Conservation (phyloP, 306 rosid species). For the Quillaja saponaria region DNA sequence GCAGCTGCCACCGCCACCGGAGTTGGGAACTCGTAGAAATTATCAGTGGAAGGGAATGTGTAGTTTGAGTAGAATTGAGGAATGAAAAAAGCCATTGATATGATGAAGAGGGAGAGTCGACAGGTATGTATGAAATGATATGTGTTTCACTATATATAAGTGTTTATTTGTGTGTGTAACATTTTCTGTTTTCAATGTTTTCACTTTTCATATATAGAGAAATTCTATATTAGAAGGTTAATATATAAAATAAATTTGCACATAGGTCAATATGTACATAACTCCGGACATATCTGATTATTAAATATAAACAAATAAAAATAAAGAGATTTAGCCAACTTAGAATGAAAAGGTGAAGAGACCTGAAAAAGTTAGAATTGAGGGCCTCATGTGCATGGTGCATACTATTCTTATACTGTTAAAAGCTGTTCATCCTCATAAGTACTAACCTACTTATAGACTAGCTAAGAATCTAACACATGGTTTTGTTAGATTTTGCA, state of each 20-base stretch:
- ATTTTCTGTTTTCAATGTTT: too few species aligned
- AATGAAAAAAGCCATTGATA: constrained; percentile 48
- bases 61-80: constrained; percentile 53
- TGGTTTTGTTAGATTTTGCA: constrained; percentile 54
- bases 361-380: constrained; percentile 30
- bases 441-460: constrained; percentile 48
- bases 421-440: constrained; percentile 42
- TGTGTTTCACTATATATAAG: background rate
- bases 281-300: too few species aligned
- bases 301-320: too few species aligned
- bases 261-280: too few species aligned
- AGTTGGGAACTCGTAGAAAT: constrained; percentile 29
- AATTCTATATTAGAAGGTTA: too few species aligned
- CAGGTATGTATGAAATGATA: constrained; percentile 17
- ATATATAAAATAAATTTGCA: too few species aligned
- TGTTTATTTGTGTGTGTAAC: constrained; percentile 6
- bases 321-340: constrained; percentile 29
- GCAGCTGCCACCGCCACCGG: background rate
- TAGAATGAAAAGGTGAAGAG: constrained; percentile 33
- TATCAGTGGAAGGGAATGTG: constrained; percentile 31
- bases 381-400: constrained; percentile 56
- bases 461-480: constrained; percentile 82
- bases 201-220: too few species aligned
- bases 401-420: constrained; percentile 52
- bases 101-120: constrained; percentile 27